Base-by-base conservation (phyloP, 2,329 filamentous ascomycete species). In the Intubia oerlemansii region DNA sequence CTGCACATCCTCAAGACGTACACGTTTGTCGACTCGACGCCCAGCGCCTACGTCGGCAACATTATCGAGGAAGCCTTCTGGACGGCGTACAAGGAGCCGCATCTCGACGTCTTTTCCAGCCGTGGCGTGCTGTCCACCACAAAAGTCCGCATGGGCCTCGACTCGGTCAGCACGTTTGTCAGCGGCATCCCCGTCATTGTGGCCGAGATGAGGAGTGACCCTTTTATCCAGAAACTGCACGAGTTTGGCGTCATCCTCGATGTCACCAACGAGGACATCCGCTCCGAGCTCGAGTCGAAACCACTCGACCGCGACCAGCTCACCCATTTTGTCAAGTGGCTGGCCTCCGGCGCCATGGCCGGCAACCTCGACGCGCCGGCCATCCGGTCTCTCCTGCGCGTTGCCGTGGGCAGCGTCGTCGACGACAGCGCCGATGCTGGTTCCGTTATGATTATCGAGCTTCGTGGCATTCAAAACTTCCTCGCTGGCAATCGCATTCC, bases 61-160 rank as follows among this genome's bases (percentile, higher is more conserved):
- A 75, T 80, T 35, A 80, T 98, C 30, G 84, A 93, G 43, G 80
- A 93, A 49, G 79, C 82, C 0, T 98, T 98, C 46, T 98, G 88
- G 88, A 90, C 71, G 20, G 84, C 80, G 36, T 88, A 78, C 43
- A 74, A 69, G 44, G 75, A 74, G 37, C 70, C 80, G 3, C 74
- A 68, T 0, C 81, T 95, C 32, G 84, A 93, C 42, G 65, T 93
- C 6, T 71, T 90, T 38, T 93, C 84, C 2, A 91, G 76, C 13
- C 69, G 74, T 33, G 90, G 90, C 32, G 72, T 98, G 6, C 58
- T 93, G 30, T 68, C 76, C n/a, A 90, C 78, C 20, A 68, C 77
- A 10, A 65, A 77, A 39, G 80, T 93, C 20, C 77, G 88, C 19
- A 64, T 91, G 39, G 77, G 56, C 46, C 53, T 75, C 45, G 46